These are phyloP conservation scores for Saccharum officinarum DNA, from an alignment of 176 grass and related monocot genomes.

Conservation along the genomic window DNA sequence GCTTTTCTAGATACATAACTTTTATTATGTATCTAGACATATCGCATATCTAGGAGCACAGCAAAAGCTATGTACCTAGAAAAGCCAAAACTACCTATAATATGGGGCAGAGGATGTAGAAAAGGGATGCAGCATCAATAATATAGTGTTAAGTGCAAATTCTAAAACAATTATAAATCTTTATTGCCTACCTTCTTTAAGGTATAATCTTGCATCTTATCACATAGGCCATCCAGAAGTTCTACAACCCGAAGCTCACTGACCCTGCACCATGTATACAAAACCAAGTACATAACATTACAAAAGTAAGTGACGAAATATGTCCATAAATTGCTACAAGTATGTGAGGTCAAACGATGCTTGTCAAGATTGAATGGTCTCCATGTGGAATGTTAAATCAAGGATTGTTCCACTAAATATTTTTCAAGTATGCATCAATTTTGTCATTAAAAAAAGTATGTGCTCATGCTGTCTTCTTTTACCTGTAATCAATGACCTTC, in stretches of 20 bases:
- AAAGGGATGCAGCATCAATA: background rate
- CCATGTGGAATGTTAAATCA: background rate
- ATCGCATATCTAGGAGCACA: too few species aligned
- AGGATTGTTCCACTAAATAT: background rate
- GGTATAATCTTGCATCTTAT: slow-evolving; percentile 97
- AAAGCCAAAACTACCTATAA: too few species aligned
- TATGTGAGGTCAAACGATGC: background rate
- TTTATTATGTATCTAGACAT: too few species aligned
- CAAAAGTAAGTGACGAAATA: slow-evolving; percentile 15
- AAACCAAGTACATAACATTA: background rate
- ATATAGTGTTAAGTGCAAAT: background rate
- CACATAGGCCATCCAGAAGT: slow-evolving; percentile 92
- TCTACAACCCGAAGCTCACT: slow-evolving; percentile 94
- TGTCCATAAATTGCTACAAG: background rate
- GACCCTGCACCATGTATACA: slow-evolving; percentile 48
- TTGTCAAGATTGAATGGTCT: background rate
- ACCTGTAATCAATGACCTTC: slow-evolving; percentile 99
- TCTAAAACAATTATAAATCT: background rate
- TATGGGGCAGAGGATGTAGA: too few species aligned
- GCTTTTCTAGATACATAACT: too few species aligned
- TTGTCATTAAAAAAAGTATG: background rate
- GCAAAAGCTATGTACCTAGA: too few species aligned
- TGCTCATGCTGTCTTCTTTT: background rate
- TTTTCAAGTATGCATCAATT: background rate
- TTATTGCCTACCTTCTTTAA: slow-evolving; percentile 58